These are phyloP conservation scores for Globisporangium emineosum DNA, from an alignment of 352 stramenopile genomes.

Conservation along the genomic window DNA sequence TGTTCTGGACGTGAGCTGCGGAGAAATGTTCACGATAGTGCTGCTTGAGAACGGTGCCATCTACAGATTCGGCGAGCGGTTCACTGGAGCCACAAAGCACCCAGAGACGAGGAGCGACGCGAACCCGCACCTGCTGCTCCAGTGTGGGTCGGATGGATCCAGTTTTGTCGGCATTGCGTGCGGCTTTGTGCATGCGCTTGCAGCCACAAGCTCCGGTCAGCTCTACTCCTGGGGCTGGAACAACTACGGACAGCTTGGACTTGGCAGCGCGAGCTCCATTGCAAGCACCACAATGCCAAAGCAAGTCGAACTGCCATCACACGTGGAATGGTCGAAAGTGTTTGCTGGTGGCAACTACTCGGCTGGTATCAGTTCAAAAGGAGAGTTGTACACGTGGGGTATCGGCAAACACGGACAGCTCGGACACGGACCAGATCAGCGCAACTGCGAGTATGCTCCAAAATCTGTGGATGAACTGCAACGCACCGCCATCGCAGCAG, in stretches of 20 bases:
- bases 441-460: slow-evolving; percentile 30
- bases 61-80: slow-evolving; percentile 76
- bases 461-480: slow-evolving; percentile 37
- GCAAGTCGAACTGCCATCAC: slow-evolving; percentile 12
- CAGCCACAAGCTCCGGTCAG: slow-evolving; percentile 44
- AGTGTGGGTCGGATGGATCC: slow-evolving; percentile 25
- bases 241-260: slow-evolving; percentile 70
- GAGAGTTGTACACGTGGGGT: slow-evolving; percentile 59
- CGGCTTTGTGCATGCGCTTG: slow-evolving; percentile 68
- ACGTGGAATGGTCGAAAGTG: slow-evolving; percentile 39
- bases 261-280: slow-evolving; percentile 26
- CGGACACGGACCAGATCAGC: slow-evolving; percentile 23
- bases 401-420: slow-evolving; percentile 51
- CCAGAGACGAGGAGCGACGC: slow-evolving; percentile 19
- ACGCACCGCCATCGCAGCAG: slow-evolving; percentile 27
- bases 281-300: slow-evolving; percentile 22
- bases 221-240: slow-evolving; percentile 84
- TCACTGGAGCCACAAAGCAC: slow-evolving; percentile 28
- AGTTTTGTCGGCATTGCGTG: slow-evolving; percentile 57
- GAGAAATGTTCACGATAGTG: slow-evolving; percentile 73
- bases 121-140: slow-evolving; percentile 25
- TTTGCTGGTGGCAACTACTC: slow-evolving; percentile 68
- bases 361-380: slow-evolving; percentile 33
- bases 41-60: slow-evolving; percentile 60
- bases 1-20: slow-evolving; percentile 58